Base-by-base conservation (phyloP, 1,139 yeast species). In the Blastobotrys illinoisensis region DNA sequence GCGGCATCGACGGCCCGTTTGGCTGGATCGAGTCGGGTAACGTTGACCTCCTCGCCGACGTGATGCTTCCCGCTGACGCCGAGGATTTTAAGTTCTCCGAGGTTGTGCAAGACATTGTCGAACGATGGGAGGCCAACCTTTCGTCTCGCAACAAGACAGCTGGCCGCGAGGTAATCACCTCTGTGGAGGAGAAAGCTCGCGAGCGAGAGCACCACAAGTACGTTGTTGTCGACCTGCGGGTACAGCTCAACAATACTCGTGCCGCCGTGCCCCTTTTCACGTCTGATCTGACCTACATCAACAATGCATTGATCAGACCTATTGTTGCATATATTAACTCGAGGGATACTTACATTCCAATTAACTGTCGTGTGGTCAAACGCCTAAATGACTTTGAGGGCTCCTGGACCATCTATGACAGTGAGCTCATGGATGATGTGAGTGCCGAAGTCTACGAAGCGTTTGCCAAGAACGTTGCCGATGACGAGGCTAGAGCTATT, bases 291-390 rank as follows among this genome's bases (percentile, higher is more conserved):
- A 86, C 95, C 18, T 91, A 91, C 64, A 82, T 90, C 62, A 93
- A 93, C 71, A 88, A 86, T 67, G 98, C 99, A 0, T 76, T 93
- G 53, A 86, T 93, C 54, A 76, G 97, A 60, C 99, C 99, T 0
- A 91, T 93, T 67, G 97, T 93, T 26, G 98, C 95, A 0, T 93
- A 91, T 70, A 91, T 93, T 67, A 93, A 93, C 69, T 86, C 95
- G 40, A 81, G 87, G 59, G 86, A 88, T 65, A 89, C 98, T 0
- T 87, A 86, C 63, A 91, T 93, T 59, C 97, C 96, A 50, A 83
- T 93, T 58, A 79, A 84, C 60, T 89, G 96, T 66, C 80, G 91
- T 5, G 82, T 93, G n/a, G 86, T 86, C 48, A 93, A 93, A 67
- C 79, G 82, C 52, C 72, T 89, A 26, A 75, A 76, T 43, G 98